Evolutionary conservation across 164 flowering plant genomes (phyloP).

Genomic region (Akebia trifoliata): DNA sequence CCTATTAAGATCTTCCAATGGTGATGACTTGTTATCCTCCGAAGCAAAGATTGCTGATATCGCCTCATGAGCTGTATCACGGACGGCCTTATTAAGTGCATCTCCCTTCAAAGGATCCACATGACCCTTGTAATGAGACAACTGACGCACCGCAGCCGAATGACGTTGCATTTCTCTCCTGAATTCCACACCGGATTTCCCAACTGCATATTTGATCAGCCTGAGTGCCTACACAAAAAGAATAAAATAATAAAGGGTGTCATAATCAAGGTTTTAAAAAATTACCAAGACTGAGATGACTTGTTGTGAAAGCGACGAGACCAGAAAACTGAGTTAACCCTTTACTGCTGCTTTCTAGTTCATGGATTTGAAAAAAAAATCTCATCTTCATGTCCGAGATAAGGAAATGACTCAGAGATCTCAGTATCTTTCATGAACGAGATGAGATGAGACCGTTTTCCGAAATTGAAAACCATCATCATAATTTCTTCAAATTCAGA

Average conservation of each 20-base stretch:
- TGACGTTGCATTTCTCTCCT: slow-evolving; percentile 95
- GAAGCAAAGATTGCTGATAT: slow-evolving; percentile 71
- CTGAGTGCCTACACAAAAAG: slow-evolving; percentile 63
- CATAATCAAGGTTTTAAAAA: no score
- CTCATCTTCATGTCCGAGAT: no score
- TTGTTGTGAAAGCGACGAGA: no score
- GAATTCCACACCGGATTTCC: slow-evolving; percentile 92
- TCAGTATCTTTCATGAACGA: no score
- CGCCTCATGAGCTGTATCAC: slow-evolving; percentile 88
- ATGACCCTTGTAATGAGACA: slow-evolving; percentile 88
- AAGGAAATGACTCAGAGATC: no score
- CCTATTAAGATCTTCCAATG: slow-evolving; percentile 50
- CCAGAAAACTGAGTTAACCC: no score
- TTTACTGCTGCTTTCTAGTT: no score
- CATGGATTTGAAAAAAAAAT: no score
- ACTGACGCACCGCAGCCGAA: slow-evolving; percentile 71
- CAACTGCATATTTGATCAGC: slow-evolving; percentile 85
- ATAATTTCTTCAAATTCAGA: no score
- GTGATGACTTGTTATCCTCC: slow-evolving; percentile 60
- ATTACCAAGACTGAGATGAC: no score
- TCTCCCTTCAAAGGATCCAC: slow-evolving; percentile 86
- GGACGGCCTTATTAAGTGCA: slow-evolving; percentile 86
- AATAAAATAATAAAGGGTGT: slow-evolving; percentile 1
- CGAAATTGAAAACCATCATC: no score
- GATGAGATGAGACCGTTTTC: no score